Evolutionary conservation across 345 rosid species (phyloP).

Genomic region (Eucalyptus sp.): DNA sequence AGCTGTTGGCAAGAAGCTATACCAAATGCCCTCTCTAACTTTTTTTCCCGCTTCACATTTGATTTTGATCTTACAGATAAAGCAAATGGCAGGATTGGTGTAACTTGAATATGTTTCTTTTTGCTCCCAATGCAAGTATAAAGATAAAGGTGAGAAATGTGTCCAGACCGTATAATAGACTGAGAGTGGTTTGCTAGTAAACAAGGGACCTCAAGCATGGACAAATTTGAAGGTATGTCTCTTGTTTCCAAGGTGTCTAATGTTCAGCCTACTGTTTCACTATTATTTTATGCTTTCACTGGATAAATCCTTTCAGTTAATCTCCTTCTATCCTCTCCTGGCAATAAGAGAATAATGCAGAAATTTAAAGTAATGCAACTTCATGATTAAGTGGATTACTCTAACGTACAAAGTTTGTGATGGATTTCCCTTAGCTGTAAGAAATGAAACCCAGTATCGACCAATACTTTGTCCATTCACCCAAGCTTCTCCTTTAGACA

Average conservation of each 20-base stretch:
- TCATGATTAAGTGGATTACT: too few relatives aligned
- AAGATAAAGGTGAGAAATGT: neutral
- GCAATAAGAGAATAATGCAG: too few relatives aligned
- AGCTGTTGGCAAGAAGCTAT: neutral
- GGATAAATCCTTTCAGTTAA: neutral
- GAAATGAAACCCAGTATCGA: too few relatives aligned
- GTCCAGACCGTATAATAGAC: neutral
- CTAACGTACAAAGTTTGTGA: too few relatives aligned
- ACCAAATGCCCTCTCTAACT: neutral
- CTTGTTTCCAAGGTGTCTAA: neutral
- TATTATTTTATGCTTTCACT: neutral
- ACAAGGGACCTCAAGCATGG: neutral
- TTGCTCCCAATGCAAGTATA: neutral
- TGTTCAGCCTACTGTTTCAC: neutral
- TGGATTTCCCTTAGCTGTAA: too few relatives aligned
- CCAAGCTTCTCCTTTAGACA: too few relatives aligned
- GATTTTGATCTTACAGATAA: neutral
- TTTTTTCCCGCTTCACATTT: neutral
- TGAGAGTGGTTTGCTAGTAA: neutral
- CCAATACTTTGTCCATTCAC: too few relatives aligned
- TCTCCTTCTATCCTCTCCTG: neutral
- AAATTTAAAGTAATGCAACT: too few relatives aligned
- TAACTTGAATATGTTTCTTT: neutral
- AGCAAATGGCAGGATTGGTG: neutral
- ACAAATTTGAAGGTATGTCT: neutral